Percentiles rank a stretch among this genome's conserved stretches.
Conservation (phyloP, 768 basidiomycete genomes). For the Fomitopsis pulvina region DNA sequence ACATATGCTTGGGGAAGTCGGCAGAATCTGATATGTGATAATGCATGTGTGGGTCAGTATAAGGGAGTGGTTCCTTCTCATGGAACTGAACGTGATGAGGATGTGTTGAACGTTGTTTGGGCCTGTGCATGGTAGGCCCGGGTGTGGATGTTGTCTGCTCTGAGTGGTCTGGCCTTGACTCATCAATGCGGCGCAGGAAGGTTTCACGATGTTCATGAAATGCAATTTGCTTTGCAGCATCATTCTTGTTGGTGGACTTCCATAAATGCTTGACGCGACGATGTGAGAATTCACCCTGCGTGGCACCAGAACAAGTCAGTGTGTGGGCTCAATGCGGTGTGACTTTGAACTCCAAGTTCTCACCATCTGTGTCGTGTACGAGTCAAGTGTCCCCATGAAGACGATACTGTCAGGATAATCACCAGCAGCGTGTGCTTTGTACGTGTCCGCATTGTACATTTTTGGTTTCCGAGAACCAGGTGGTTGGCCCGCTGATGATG, state of each 20-base stretch:
- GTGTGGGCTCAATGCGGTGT: background rate
- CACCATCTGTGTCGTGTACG: slow-evolving; percentile 9
- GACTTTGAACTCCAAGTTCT: background rate
- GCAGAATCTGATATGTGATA: background rate
- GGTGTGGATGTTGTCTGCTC: no score
- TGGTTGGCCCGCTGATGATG: background rate
- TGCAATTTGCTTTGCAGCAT: slow-evolving; percentile 5
- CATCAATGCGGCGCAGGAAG: slow-evolving; percentile 12
- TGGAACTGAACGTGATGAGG: background rate
- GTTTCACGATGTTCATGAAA: slow-evolving; percentile 14
- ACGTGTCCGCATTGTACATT: slow-evolving; percentile 11
- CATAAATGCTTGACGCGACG: slow-evolving; percentile 5
- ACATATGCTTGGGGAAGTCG: background rate
- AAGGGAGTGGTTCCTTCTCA: background rate
- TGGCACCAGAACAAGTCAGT: background rate
- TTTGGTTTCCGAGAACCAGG: background rate
- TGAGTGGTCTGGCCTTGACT: no score
- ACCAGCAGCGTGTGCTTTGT: slow-evolving; percentile 9
- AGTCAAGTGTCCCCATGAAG: slow-evolving; percentile 5
- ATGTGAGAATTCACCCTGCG: slow-evolving; percentile 12
- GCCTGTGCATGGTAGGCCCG: background rate
- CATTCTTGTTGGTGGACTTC: slow-evolving; percentile 7
- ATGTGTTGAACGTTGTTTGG: background rate
- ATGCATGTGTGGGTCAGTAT: background rate
- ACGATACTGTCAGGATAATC: slow-evolving; percentile 4